Evolutionary conservation across 768 basidiomycete genomes (phyloP), one percentile per base, ranked within the genome.

Genomic region (Chalciporus sphaerocephalus): DNA sequence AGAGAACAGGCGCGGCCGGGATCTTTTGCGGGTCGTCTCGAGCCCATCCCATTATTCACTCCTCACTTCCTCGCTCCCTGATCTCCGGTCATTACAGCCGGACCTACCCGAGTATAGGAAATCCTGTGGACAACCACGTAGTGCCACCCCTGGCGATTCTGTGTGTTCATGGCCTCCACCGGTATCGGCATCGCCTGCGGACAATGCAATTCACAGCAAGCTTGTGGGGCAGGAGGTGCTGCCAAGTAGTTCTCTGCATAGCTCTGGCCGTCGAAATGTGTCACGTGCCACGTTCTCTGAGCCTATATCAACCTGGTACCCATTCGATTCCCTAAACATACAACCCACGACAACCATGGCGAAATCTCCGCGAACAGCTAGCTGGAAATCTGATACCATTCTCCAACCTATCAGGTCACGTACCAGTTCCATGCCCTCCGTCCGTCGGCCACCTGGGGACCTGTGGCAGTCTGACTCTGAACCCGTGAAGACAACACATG

Each of bases 141-240:
- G 47, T 25, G 37, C 37, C 28, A 35, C 48, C 22, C 13, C 40
- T 32, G 37, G 44, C 38, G 15, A 44, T 10, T 39, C 47, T n/a
- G 40, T 50, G 17, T 60, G 46, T 24, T 50, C 56, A 32, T 62
- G 65, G 65, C 63, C 59, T 16, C 59, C 60, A 15, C 43, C 40
- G 6, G 20, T 32, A 40, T 38, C 48, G 10, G 24, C 39, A 27
- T 17, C 15, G 35, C 39, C 33, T 28, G 18, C 38, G 13, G 23
- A 23, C 32, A 17, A 30, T 46, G 30, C 42, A 21, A 46, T 32
- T 22, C 40, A 46, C 34, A 33, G 20, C 48, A 23, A 18, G 44
- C 38, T 28, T 37, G 32, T 8, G 32, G 47, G 50, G 37, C 44
- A 45, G n/a, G 41, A 30, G 8, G 7, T 38, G 41, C 44, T 48